Evolutionary conservation across 306 rosid genomes (phyloP).

Genomic region (Rosa multiflora): DNA sequence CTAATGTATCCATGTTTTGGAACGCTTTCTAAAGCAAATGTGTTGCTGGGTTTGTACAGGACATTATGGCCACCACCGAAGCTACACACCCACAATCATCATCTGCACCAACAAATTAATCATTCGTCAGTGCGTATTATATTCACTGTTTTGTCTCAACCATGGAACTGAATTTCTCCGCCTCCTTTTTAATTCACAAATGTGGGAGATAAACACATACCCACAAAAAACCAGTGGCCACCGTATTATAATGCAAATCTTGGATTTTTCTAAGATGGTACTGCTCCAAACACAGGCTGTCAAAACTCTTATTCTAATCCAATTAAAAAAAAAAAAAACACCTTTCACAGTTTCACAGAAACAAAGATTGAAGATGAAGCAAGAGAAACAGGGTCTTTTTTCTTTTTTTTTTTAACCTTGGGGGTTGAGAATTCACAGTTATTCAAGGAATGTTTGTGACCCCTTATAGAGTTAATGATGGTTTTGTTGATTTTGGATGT

Average conservation of each 20-base stretch:
- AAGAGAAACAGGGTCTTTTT: neutral
- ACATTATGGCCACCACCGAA: constrained; percentile 48
- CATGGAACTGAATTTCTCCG: constrained; percentile 25
- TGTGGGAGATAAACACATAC: constrained; percentile 36
- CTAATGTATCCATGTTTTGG: constrained; percentile 25
- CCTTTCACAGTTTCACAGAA: neutral
- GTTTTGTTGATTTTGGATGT: constrained; percentile 24
- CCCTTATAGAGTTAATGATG: constrained; percentile 24
- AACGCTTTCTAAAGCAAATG: constrained; percentile 23
- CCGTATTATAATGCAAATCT: constrained; percentile 47
- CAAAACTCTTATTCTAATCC: constrained; percentile 58
- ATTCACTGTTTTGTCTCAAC: constrained; percentile 23
- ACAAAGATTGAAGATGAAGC: neutral
- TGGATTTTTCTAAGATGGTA: constrained; percentile 72
- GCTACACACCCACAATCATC: constrained; percentile 52
- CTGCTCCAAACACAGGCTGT: constrained; percentile 65
- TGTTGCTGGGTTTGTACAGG: constrained; percentile 39
- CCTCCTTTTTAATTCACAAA: constrained; percentile 25
- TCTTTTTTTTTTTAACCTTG: constrained; percentile 24
- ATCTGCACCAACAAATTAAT: constrained; percentile 63
- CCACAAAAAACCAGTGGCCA: constrained; percentile 41
- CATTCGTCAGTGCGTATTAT: constrained; percentile 38
- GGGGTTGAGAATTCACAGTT: constrained; percentile 36
- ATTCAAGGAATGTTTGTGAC: constrained; percentile 40
- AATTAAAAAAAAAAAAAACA: neutral